Base-by-base conservation (phyloP, 352 stramenopile genomes). In the Globisporangium sylvaticum region DNA sequence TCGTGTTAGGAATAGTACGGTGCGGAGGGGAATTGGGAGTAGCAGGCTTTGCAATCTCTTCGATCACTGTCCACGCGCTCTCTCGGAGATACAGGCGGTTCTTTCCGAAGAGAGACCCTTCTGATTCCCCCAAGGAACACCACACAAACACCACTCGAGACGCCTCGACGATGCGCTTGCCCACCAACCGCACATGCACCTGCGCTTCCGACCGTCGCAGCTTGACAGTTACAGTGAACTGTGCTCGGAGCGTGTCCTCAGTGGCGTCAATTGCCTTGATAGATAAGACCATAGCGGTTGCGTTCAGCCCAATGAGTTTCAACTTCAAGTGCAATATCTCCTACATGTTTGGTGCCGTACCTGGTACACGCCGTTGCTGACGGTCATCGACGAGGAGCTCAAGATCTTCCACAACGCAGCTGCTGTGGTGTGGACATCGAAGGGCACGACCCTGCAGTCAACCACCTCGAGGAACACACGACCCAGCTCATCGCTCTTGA, bases 61-160 rank as follows among this genome's bases (percentile, higher is more conserved):
- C 29, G 4, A 63, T 31, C 5, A 63, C 58, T 18, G n/a, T 22
- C 58, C 58, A 63, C 20, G 31, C 20, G 22, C 34, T 54, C 12
- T 63, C 29, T 0, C 9, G 4, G 1, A 63, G 7, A 22, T 27
- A 5, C 12, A 63, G 15, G 25, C 22, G 58, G 22, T 63, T 5
- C 1, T 63, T 53, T 1, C 34, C 57, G 7, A 25, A 18, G 2
- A 63, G 32, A n/a, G 18, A 22, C 14, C 57, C 31, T 14, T 63
- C 32, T 0, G 57, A 53, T n/a, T 29, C 14, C 8, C 57, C 57
- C 57, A 29, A 2, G 8, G 27, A 29, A 9, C 32, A 27, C 57
- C 57, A 63, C 1, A 63, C 12, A 5, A 63, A 20, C n/a, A 48
- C 57, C 57, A 63, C 57, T 12, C 57, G 57, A 22, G 24, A n/a